Evolutionary conservation across 306 rosid genomes (phyloP), one percentile per base, ranked within the genome.

Genomic region (Cicer arietinum): DNA sequence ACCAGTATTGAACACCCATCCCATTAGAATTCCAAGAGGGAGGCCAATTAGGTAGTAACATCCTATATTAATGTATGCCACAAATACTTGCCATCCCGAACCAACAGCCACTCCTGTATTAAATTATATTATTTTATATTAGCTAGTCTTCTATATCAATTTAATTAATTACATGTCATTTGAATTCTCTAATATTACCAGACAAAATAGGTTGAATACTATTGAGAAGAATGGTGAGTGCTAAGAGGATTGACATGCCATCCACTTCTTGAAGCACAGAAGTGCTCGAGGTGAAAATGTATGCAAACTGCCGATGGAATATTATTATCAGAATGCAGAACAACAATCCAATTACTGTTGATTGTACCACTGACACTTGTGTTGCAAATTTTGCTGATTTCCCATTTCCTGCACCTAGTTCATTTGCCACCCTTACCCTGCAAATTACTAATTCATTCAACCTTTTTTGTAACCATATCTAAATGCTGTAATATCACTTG

Each of bases 351-450:
- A 89, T 82, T 20, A 72, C 71, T 0, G 80, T 63, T 64, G 92
- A 91, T 53, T 86, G 65, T 1, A 4, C 58, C 54, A 89, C 93
- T 1, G 95, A 69, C 3, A 86, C 89, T 20, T 60, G 61, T 7
- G 84, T 84, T 10, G 91, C 97, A 77, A 84, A 91, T 68, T 86
- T 89, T 7, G 95, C 95, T 50, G 75, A 82, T 72, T 80, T 88
- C 37, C 91, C 90, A 52, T 91, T 84, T 1, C 97, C 97, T 2
- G 87, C 91, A 0, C 97, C 97, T 0, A 86, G 82, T 84, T 91
- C 97, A 30, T 89, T 89, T 6, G 91, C 88, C 67, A 89, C 97
- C 62, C 97, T 81, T 39, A 91, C 92, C 46, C 97, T 91, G 85
- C 8, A 8, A 8, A 7, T 12, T 12, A 6, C 35, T 25, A 52